phyloP scores from a whole-genome alignment of 2,329 filamentous ascomycete species.

The Diplodia sapinea region DNA sequence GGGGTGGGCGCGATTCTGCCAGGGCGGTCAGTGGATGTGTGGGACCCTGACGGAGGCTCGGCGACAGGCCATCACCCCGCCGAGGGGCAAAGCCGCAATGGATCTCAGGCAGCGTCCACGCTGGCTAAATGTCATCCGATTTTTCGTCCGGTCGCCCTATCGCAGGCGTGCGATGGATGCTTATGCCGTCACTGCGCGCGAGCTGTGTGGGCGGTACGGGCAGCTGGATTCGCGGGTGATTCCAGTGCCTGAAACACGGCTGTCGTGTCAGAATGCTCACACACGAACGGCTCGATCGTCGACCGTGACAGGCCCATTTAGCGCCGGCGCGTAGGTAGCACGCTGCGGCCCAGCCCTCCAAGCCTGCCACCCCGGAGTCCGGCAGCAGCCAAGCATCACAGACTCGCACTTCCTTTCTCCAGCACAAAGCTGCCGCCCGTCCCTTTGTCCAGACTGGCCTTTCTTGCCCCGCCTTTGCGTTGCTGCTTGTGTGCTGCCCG shows the following conservation, averaged over 20 bases:
- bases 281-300: constrained; percentile 16
- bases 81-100: constrained; percentile 16
- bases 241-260: constrained; percentile 17
- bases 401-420: constrained; percentile 16
- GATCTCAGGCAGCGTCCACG: background rate
- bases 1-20: constrained; percentile 8
- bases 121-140: constrained; percentile 7
- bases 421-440: constrained; percentile 12
- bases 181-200: constrained; percentile 7
- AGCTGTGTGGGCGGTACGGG: background rate
- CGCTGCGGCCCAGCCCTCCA: constrained; percentile 14
- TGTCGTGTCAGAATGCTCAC: constrained; percentile 17
- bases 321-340: constrained; percentile 27
- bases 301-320: constrained; percentile 24
- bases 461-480: background rate
- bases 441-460: constrained; percentile 20
- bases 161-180: background rate
- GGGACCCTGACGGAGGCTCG: background rate
- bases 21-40: constrained; percentile 3
- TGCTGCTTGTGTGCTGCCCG: constrained; percentile 7
- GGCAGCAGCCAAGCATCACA: constrained; percentile 26
- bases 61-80: constrained; percentile 18
- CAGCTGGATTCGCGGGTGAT: constrained; percentile 2
- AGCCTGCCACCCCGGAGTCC: constrained; percentile 11
- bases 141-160: background rate